These are phyloP conservation scores for Aspergillus affinis DNA, from an alignment of 495 filamentous ascomycete species.

Conservation along the genomic window DNA sequence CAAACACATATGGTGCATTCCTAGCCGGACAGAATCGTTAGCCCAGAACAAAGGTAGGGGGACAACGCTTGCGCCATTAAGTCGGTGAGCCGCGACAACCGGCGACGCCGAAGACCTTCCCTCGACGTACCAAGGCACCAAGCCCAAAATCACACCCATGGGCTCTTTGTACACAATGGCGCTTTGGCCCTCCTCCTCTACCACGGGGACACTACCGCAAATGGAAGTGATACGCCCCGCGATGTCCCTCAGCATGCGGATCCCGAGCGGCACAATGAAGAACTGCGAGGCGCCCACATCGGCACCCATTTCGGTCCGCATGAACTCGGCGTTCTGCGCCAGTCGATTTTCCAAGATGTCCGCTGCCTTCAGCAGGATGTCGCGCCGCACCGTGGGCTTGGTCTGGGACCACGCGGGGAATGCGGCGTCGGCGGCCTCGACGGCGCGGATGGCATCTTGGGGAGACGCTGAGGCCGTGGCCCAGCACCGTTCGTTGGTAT, in stretches of 20 bases:
- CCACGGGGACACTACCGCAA: slow-evolving; percentile 62
- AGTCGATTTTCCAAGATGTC: slow-evolving; percentile 62
- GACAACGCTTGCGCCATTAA: background rate
- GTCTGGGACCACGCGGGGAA: slow-evolving; percentile 71
- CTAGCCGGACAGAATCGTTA: slow-evolving; percentile 32
- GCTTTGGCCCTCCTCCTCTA: slow-evolving; percentile 51
- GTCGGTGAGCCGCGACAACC: background rate
- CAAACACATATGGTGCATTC: slow-evolving; percentile 65
- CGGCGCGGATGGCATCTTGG: slow-evolving; percentile 59
- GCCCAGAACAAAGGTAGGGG: background rate
- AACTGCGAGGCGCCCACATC: slow-evolving; percentile 40
- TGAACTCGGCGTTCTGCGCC: slow-evolving; percentile 59
- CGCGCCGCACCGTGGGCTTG: slow-evolving; percentile 60
- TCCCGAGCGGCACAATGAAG: slow-evolving; percentile 60
- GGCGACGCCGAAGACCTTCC: background rate
- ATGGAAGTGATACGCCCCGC: slow-evolving; percentile 65
- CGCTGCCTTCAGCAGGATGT: slow-evolving; percentile 73
- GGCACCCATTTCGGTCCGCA: slow-evolving; percentile 72
- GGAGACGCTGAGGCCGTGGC: slow-evolving; percentile 59
- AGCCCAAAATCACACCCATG: slow-evolving; percentile 75
- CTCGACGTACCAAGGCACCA: slow-evolving; percentile 72
- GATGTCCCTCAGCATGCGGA: slow-evolving; percentile 67
- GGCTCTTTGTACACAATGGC: slow-evolving; percentile 76
- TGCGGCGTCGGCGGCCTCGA: slow-evolving; percentile 65
- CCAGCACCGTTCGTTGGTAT: slow-evolving; percentile 65